These are phyloP conservation scores for Ramalina peruviana DNA, from an alignment of 495 filamentous ascomycete genomes.

Conservation along the genomic window DNA sequence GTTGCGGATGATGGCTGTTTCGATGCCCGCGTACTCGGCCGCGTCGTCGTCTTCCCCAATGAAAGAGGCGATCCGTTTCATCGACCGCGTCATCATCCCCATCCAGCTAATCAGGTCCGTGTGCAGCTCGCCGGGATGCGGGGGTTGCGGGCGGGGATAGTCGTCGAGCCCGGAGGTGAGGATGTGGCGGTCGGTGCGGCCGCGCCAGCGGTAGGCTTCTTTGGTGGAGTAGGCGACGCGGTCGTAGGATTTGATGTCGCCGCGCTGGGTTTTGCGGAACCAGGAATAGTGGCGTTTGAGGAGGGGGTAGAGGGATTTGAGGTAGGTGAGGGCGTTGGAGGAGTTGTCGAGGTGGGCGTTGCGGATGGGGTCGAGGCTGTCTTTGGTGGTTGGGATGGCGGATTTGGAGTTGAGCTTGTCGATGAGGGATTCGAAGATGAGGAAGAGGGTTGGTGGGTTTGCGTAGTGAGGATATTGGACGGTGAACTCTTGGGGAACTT, in stretches of 20 bases:
- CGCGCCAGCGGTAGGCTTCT: slow-evolving; percentile 93
- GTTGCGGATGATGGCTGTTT: slow-evolving; percentile 71
- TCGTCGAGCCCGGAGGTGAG: slow-evolving; percentile 91
- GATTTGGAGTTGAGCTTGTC: slow-evolving; percentile 47
- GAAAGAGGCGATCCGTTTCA: slow-evolving; percentile 61
- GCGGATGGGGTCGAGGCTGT: slow-evolving; percentile 8
- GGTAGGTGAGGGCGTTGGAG: slow-evolving; percentile 45
- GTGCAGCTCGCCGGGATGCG: slow-evolving; percentile 96
- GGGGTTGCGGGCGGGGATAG: slow-evolving; percentile 86
- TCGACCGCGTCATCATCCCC: slow-evolving; percentile 76
- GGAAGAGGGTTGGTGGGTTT: slow-evolving; percentile 93
- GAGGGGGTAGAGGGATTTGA: slow-evolving; percentile 76
- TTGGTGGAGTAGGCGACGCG: slow-evolving; percentile 63
- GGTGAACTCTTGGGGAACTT: slow-evolving; percentile 91
- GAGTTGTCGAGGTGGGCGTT: slow-evolving; percentile 8
- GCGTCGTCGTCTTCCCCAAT: slow-evolving; percentile 64
- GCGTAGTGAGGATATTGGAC: slow-evolving; percentile 95
- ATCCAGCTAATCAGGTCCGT: slow-evolving; percentile 93
- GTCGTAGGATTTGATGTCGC: slow-evolving; percentile 83
- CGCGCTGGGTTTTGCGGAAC: slow-evolving; percentile 84
- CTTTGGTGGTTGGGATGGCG: slow-evolving; percentile 13
- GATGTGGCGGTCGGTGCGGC: slow-evolving; percentile 72
- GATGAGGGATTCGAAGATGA: slow-evolving; percentile 70
- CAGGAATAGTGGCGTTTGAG: slow-evolving; percentile 84
- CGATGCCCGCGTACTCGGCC: slow-evolving; percentile 51